Conservation (phyloP, 306 rosid genomes). For the Heteromeles arbutifolia region DNA sequence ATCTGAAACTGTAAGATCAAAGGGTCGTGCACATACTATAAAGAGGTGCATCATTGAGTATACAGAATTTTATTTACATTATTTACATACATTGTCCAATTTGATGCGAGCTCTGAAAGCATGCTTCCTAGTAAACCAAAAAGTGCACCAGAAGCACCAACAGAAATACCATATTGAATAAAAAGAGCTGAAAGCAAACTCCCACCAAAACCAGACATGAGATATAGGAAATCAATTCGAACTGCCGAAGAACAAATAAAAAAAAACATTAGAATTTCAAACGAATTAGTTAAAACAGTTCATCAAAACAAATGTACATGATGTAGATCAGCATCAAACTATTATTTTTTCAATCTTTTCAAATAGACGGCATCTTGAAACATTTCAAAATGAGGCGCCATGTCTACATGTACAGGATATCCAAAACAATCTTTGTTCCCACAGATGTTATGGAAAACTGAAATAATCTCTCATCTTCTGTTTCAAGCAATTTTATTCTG, state of each 20-base stretch:
- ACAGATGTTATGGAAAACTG: background rate
- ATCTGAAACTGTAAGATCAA: conserved; percentile 19
- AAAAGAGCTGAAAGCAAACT: conserved; percentile 68
- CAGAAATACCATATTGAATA: conserved; percentile 56
- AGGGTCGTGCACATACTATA: background rate
- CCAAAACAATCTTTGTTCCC: background rate
- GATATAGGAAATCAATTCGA: conserved; percentile 55
- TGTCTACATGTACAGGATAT: background rate
- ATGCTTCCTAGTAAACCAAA: conserved; percentile 84
- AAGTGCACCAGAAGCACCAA: conserved; percentile 85
- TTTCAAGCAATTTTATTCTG: background rate
- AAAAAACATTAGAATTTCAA: conserved; percentile 5
- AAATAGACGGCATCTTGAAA: background rate
- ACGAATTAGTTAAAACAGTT: background rate
- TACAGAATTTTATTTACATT: conserved; percentile 33
- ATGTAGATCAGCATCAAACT: background rate
- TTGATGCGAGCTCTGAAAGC: conserved; percentile 72
- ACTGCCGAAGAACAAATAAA: conserved; percentile 28
- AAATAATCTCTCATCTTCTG: background rate
- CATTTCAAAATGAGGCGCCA: background rate
- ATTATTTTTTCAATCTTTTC: background rate
- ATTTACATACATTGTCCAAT: conserved; percentile 62
- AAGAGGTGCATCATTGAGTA: conserved; percentile 6
- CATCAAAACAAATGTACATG: background rate
- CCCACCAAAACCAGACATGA: conserved; percentile 72